phyloP scores from a whole-genome alignment of 1,284 basidiomycete species.

The Neonothopanus nambi region DNA sequence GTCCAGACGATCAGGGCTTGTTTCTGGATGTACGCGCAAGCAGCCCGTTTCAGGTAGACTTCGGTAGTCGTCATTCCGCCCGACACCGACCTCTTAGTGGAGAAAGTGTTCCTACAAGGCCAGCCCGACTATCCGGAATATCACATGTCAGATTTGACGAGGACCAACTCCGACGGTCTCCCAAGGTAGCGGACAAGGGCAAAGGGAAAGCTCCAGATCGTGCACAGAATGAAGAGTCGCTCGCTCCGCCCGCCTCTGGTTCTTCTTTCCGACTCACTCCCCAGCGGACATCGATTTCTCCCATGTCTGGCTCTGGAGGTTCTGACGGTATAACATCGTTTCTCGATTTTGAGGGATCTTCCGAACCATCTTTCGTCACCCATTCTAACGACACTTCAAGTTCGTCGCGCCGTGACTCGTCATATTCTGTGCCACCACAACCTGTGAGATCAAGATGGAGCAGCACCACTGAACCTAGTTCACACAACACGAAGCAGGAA shows the following conservation, averaged over 20 bases:
- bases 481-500: conserved; percentile 18
- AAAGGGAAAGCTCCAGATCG: conserved; percentile 2
- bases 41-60: conserved; percentile 48
- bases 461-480: conserved; percentile 31
- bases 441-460: conserved; percentile 36
- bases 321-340: conserved; percentile 45
- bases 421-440: conserved; percentile 9
- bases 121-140: conserved; percentile 2
- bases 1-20: conserved; percentile 15
- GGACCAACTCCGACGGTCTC: not conserved
- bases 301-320: conserved; percentile 4
- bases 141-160: conserved; percentile 11
- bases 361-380: conserved; percentile 37
- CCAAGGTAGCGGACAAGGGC: not conserved
- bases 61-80: conserved; percentile 23
- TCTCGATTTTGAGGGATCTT: conserved; percentile 56
- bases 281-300: conserved; percentile 24
- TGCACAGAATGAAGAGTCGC: not conserved
- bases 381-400: conserved; percentile 7
- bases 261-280: conserved; percentile 31
- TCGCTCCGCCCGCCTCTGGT: conserved; percentile 12
- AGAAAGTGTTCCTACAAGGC: conserved; percentile 1
- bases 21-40: conserved; percentile 36
- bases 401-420: conserved; percentile 1
- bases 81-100: conserved; percentile 1